Conservation (phyloP, 2,329 filamentous ascomycete genomes). For the Annulohypoxylon truncatum region DNA sequence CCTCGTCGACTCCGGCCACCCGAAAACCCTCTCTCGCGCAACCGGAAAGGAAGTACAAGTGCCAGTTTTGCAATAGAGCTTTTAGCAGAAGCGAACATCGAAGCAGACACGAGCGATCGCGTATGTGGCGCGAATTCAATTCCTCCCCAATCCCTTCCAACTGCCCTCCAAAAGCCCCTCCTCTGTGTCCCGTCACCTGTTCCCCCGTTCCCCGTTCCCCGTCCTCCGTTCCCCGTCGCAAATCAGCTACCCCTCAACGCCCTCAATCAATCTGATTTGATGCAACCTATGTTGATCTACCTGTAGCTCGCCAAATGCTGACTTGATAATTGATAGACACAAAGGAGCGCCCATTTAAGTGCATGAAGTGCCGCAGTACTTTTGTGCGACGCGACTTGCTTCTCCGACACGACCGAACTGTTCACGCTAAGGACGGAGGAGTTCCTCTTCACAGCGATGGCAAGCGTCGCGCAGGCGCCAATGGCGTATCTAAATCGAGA, state of each 20-base stretch:
- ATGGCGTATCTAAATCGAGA: constrained; percentile 68
- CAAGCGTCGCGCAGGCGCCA: constrained; percentile 77
- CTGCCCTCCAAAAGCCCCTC: constrained; percentile 42
- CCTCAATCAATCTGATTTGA: constrained; percentile 16
- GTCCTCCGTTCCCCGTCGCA: constrained; percentile 13
- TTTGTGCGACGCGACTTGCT: constrained; percentile 98
- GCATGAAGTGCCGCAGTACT: constrained; percentile 96
- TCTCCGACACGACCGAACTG: constrained; percentile 95
- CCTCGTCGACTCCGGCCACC: constrained; percentile 75
- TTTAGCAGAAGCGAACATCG: constrained; percentile 98
- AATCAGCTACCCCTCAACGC: constrained; percentile 33
- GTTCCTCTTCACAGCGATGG: constrained; percentile 93
- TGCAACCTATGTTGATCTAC: constrained; percentile 21
- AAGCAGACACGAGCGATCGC: constrained; percentile 95
- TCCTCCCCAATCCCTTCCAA: constrained; percentile 26
- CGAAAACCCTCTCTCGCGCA: constrained; percentile 77
- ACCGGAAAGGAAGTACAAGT: constrained; percentile 99
- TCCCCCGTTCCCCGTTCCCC: constrained; percentile 14
- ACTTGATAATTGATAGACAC: constrained; percentile 74
- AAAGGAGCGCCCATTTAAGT: constrained; percentile 99
- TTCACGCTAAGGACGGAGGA: constrained; percentile 97
- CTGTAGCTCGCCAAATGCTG: constrained; percentile 39
- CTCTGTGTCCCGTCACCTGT: constrained; percentile 30
- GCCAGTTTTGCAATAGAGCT: constrained; percentile 96
- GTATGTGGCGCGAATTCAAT: constrained; percentile 71